phyloP scores from a whole-genome alignment of 2,329 filamentous ascomycete species.

The Furcasterigmium sp. region DNA sequence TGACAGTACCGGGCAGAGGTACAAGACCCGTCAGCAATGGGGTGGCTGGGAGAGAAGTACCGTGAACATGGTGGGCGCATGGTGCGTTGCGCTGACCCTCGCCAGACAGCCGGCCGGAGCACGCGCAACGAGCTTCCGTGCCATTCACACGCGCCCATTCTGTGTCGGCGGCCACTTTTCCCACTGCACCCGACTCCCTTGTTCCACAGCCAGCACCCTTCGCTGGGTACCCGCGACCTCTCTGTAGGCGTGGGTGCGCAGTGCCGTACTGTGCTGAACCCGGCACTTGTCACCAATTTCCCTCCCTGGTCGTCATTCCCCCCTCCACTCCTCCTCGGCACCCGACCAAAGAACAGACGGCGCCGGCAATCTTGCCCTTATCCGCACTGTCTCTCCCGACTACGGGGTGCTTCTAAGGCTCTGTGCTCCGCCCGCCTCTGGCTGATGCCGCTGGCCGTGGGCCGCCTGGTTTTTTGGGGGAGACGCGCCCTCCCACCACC shows the following conservation, averaged over 20 bases:
- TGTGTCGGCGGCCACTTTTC: background rate
- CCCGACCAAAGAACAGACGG: background rate
- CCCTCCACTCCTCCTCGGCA: background rate
- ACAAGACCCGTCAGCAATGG: background rate
- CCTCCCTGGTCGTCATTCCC: background rate
- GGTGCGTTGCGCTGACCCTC: background rate
- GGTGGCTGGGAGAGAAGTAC: background rate
- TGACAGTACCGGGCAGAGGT: background rate
- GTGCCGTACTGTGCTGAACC: background rate
- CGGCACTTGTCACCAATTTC: background rate
- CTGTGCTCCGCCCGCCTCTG: slow-evolving; percentile 1
- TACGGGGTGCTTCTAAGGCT: background rate
- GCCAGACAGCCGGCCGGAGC: background rate
- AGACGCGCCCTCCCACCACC: slow-evolving; percentile 4
- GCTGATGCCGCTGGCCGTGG: slow-evolving; percentile 3
- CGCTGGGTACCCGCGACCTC: background rate
- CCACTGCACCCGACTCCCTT: background rate
- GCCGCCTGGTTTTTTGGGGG: slow-evolving; percentile 3
- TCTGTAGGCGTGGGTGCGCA: background rate
- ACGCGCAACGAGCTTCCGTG: background rate
- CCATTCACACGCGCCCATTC: background rate
- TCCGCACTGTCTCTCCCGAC: slow-evolving; percentile 1
- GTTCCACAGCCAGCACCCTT: background rate
- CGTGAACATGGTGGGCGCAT: background rate
- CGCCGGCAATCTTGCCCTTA: background rate